Percentiles rank a stretch among this genome's conserved stretches.
These are phyloP conservation scores for Ophiostoma angusticollis DNA, from an alignment of 2,329 filamentous ascomycete species.

Conservation along the genomic window DNA sequence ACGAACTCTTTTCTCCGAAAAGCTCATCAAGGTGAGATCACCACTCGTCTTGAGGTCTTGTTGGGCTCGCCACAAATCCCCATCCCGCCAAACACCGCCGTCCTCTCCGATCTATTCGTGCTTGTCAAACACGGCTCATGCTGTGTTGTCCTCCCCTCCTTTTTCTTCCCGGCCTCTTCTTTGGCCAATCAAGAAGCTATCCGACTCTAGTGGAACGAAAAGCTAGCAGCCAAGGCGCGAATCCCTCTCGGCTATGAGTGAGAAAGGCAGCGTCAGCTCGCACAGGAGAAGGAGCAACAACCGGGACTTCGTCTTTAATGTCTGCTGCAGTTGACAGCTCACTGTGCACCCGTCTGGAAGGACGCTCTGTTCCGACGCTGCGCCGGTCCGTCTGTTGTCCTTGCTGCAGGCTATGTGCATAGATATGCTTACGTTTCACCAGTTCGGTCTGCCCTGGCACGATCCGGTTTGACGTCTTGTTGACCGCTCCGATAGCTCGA, in stretches of 20 bases:
- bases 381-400: too few relatives aligned
- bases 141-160: not conserved
- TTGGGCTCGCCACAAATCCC: not conserved
- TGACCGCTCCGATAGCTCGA: too few relatives aligned
- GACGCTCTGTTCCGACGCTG: too few relatives aligned
- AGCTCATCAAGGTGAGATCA: too few relatives aligned
- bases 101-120: not conserved
- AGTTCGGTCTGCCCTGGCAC: too few relatives aligned
- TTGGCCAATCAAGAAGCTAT: conserved; percentile 1
- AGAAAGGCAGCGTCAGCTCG: not conserved
- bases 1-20: too few relatives aligned
- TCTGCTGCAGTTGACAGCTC: not conserved
- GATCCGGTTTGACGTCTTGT: too few relatives aligned
- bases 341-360: not conserved
- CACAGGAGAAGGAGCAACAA: too few relatives aligned
- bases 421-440: too few relatives aligned
- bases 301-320: too few relatives aligned
- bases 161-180: not conserved
- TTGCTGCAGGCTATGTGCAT: too few relatives aligned
- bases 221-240: not conserved
- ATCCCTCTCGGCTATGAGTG: conserved; percentile 5
- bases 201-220: conserved; percentile 1
- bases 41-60: not conserved
- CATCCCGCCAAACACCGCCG: not conserved
- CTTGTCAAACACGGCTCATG: not conserved